Percentiles rank a stretch among this genome's conserved stretches.
phyloP scores from a whole-genome alignment of 306 rosid genomes.

The Benincasa hispida region DNA sequence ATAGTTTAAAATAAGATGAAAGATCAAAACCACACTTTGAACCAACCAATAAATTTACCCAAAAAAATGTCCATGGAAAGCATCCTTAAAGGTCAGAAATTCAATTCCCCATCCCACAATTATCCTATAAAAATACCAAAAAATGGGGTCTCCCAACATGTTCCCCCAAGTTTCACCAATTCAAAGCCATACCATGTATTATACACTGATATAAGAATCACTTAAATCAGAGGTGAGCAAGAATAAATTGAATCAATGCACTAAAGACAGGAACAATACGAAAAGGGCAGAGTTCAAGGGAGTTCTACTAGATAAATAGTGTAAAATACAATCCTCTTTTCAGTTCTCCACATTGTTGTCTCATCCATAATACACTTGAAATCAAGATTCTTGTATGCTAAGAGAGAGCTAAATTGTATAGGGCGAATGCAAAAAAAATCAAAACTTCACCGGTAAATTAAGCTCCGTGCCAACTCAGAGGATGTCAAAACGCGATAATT shows the following conservation, averaged over 20 bases:
- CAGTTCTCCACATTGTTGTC: background rate
- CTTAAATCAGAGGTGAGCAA: no score
- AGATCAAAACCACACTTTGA: no score
- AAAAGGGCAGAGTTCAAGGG: background rate
- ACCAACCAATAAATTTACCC: background rate
- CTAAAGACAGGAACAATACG: background rate
- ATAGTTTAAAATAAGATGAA: background rate
- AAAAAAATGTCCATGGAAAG: no score
- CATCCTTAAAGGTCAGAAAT: no score
- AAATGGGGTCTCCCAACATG: no score
- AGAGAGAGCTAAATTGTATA: background rate
- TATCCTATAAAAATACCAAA: no score
- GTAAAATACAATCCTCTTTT: background rate
- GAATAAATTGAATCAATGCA: background rate
- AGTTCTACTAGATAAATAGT: background rate
- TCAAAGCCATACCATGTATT: no score
- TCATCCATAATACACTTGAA: background rate
- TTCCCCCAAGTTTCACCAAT: no score
- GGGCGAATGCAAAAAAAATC: background rate
- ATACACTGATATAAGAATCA: no score
- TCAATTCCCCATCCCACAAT: no score
- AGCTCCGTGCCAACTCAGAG: conserved; percentile 8
- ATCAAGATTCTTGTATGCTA: background rate
- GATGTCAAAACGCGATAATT: background rate
- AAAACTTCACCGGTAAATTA: background rate